These are phyloP conservation scores for Russula emetica DNA, from an alignment of 768 basidiomycete genomes.

Conservation along the genomic window DNA sequence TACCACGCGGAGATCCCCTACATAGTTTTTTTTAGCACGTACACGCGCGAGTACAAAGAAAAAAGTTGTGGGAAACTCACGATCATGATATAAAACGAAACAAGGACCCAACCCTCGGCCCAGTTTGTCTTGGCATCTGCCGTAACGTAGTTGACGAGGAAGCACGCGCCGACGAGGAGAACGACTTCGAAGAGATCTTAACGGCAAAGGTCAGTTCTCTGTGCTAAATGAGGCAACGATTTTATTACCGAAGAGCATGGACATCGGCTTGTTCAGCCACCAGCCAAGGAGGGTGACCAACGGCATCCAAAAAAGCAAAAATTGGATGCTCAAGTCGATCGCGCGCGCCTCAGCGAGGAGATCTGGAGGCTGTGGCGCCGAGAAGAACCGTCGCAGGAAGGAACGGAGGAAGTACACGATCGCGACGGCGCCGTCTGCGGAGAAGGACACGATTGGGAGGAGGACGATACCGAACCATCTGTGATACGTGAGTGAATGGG, in stretches of 20 bases:
- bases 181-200: constrained; percentile 68
- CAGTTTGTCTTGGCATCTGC: constrained; percentile 78
- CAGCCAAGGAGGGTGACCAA: constrained; percentile 64
- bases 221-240: constrained; percentile 13
- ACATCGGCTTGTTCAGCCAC: constrained; percentile 58
- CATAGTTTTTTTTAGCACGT: not conserved
- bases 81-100: constrained; percentile 65
- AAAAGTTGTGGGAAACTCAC: constrained; percentile 34
- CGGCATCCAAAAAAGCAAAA: constrained; percentile 76
- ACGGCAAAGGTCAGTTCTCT: not conserved
- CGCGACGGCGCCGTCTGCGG: constrained; percentile 63
- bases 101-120: constrained; percentile 65
- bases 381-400: constrained; percentile 40
- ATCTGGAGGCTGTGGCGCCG: constrained; percentile 42
- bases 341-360: constrained; percentile 63
- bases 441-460: constrained; percentile 68
- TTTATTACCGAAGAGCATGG: constrained; percentile 62
- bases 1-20: constrained; percentile 66
- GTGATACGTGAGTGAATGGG: not conserved
- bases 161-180: constrained; percentile 59
- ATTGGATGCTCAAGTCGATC: constrained; percentile 76
- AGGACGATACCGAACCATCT: constrained; percentile 74
- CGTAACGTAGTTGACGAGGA: constrained; percentile 77
- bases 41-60: not conserved
- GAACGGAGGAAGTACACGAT: constrained; percentile 52